phyloP scores from a whole-genome alignment of 2,329 filamentous ascomycete species.

The Aaosphaeria pasadenensis region DNA sequence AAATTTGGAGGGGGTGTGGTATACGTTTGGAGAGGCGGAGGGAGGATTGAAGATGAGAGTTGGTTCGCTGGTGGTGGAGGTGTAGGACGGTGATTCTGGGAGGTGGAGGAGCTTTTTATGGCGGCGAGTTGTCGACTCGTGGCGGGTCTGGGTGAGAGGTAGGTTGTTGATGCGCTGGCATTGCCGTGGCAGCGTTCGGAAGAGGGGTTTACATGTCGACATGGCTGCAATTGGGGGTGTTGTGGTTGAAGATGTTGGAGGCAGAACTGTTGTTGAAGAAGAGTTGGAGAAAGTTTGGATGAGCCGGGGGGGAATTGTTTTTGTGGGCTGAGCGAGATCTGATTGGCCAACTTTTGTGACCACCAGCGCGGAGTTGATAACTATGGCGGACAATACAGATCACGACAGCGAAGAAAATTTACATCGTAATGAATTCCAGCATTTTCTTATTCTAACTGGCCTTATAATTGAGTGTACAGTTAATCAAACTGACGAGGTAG shows the following conservation, averaged over 20 bases:
- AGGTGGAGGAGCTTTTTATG: slow-evolving; percentile 47
- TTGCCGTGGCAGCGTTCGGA: slow-evolving; percentile 14
- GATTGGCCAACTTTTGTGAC: slow-evolving; percentile 7
- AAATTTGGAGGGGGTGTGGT: slow-evolving; percentile 64
- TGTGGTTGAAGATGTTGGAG: slow-evolving; percentile 3
- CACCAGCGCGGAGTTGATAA: not conserved
- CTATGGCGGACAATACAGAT: too few species aligned
- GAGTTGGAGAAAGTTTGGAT: slow-evolving; percentile 11
- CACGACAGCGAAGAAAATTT: too few species aligned
- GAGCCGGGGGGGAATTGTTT: slow-evolving; percentile 23
- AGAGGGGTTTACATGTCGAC: slow-evolving; percentile 31
- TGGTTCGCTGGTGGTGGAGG: slow-evolving; percentile 19
- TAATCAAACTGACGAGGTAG: too few species aligned
- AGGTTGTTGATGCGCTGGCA: slow-evolving; percentile 14
- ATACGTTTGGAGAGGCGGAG: slow-evolving; percentile 60
- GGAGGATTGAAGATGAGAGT: slow-evolving; percentile 61
- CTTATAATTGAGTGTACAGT: too few species aligned
- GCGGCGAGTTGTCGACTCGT: slow-evolving; percentile 45
- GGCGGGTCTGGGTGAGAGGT: slow-evolving; percentile 32
- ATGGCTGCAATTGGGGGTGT: slow-evolving; percentile 20
- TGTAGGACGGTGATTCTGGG: slow-evolving; percentile 45
- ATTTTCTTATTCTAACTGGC: too few species aligned
- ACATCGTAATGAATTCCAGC: too few species aligned
- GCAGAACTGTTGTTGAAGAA: slow-evolving; percentile 5
- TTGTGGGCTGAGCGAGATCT: slow-evolving; percentile 11